A percentile compares a stretch with the other conserved stretches of the same genome.
Conservation (phyloP, 305 asterid genomes). For the Fraxinus angustifolia region DNA sequence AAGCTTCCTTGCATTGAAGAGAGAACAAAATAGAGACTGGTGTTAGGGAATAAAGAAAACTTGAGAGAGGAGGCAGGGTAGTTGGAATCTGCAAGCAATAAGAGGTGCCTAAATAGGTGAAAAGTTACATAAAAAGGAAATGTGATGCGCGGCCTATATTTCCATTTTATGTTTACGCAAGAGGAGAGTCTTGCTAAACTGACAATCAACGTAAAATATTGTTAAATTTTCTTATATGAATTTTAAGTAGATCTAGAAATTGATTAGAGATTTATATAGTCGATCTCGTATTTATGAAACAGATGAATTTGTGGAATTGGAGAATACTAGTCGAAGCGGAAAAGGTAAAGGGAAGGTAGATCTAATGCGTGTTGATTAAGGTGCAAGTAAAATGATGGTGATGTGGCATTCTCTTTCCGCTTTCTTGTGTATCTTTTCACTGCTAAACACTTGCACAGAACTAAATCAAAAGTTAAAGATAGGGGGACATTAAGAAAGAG, state of each 20-base stretch:
- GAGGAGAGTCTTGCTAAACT: background rate
- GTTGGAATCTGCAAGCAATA: conserved; percentile 21
- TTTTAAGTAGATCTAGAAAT: background rate
- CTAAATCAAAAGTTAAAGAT: conserved; percentile 4
- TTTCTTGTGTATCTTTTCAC: background rate
- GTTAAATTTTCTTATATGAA: background rate
- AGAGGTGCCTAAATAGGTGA: conserved; percentile 21
- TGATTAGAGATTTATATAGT: background rate
- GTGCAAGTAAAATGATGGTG: background rate
- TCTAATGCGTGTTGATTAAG: background rate
- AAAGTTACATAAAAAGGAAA: background rate
- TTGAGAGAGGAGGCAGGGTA: conserved; percentile 24
- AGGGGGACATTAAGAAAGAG: background rate
- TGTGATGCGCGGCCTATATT: background rate
- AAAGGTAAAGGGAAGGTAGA: background rate
- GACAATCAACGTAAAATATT: background rate
- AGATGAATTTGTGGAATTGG: background rate
- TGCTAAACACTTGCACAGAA: background rate
- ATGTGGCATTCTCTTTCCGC: background rate
- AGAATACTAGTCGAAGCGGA: background rate
- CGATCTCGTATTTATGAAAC: background rate
- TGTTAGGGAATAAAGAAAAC: conserved; percentile 18
- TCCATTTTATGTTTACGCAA: background rate
- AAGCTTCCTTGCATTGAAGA: conserved; percentile 12
- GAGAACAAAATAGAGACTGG: background rate